Evolutionary conservation across 2,329 filamentous ascomycete genomes (phyloP).

Genomic region (Epichloe brachyelytri): DNA sequence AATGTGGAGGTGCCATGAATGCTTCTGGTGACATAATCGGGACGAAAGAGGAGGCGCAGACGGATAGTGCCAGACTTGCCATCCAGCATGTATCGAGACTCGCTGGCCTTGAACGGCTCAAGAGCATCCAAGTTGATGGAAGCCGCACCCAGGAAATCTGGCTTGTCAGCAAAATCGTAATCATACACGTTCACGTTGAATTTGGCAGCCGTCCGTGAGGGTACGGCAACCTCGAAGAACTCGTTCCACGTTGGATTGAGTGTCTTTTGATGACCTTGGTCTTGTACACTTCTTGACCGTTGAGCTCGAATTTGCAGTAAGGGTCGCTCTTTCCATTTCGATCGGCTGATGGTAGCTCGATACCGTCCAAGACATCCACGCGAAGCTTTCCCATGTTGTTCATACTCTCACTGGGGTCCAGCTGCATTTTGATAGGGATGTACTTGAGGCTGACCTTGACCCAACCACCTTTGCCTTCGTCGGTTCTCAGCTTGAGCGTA

Average conservation of each 20-base stretch:
- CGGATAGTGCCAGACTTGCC: conserved; percentile 80
- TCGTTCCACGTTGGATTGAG: conserved; percentile 93
- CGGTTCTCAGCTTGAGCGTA: conserved; percentile 63
- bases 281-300: conserved; percentile 84
- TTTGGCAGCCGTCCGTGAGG: conserved; percentile 72
- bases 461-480: conserved; percentile 62
- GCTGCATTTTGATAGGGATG: conserved; percentile 82
- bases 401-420: conserved; percentile 92
- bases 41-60: conserved; percentile 80
- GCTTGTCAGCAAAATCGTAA: conserved; percentile 93
- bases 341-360: conserved; percentile 83
- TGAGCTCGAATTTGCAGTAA: conserved; percentile 87
- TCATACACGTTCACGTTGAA: conserved; percentile 80
- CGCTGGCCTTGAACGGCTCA: conserved; percentile 73
- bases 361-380: conserved; percentile 81
- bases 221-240: conserved; percentile 73
- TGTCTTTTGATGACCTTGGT: conserved; percentile 95
- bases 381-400: conserved; percentile 96
- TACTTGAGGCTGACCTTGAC: conserved; percentile 91
- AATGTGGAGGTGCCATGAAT: conserved; percentile 89
- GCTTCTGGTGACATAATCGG: conserved; percentile 76
- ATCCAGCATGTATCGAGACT: conserved; percentile 63
- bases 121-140: conserved; percentile 64
- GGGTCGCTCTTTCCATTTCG: conserved; percentile 95
- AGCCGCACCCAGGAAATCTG: conserved; percentile 73